phyloP scores from a whole-genome alignment of 1,139 yeast species.

The Candida sp. region DNA sequence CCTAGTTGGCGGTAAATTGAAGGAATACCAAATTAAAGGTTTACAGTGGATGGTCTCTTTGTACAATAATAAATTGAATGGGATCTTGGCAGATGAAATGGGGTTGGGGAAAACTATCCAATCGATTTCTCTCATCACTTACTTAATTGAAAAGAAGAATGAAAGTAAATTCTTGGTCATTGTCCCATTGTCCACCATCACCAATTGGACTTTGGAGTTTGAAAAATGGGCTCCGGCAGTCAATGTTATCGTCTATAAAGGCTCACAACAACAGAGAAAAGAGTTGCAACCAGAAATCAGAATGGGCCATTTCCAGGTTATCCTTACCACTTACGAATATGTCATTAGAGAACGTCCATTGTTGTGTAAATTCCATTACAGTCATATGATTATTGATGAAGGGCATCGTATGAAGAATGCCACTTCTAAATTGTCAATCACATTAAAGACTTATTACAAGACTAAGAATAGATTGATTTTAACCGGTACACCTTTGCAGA shows the following conservation, averaged over 20 bases:
- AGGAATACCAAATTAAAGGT: constrained; percentile 77
- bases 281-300: constrained; percentile 71
- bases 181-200: constrained; percentile 90
- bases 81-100: constrained; percentile 87
- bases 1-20: constrained; percentile 73
- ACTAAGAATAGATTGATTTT: constrained; percentile 84
- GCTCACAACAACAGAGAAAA: constrained; percentile 86
- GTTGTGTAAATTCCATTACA: constrained; percentile 77
- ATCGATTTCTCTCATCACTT: constrained; percentile 68
- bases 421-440: constrained; percentile 79
- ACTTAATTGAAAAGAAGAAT: constrained; percentile 61
- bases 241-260: constrained; percentile 79
- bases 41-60: constrained; percentile 87
- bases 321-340: constrained; percentile 90
- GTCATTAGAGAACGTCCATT: constrained; percentile 88
- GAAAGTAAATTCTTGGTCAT: constrained; percentile 74
- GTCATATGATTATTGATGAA: constrained; percentile 98
- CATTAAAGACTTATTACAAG: constrained; percentile 78
- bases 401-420: constrained; percentile 99
- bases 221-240: constrained; percentile 96
- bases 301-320: constrained; percentile 80
- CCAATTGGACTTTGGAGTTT: constrained; percentile 95
- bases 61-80: constrained; percentile 74
- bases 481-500: constrained; percentile 97
- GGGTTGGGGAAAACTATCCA: constrained; percentile 85